phyloP scores from a whole-genome alignment of 129 eudicot genomes.

The Apium graveolens region DNA sequence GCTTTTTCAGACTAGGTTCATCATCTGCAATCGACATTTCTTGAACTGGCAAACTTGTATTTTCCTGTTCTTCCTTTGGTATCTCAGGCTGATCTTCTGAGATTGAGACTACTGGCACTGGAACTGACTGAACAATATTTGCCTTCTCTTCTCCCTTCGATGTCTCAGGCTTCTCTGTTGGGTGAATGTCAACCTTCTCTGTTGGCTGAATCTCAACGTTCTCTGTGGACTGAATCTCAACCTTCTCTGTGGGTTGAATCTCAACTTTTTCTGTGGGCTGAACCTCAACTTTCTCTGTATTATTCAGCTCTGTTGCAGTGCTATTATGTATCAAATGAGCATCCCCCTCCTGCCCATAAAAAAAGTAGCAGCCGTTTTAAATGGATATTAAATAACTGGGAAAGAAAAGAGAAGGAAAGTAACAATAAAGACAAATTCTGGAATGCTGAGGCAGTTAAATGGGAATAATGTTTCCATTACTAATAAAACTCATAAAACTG shows the following conservation, averaged over 20 bases:
- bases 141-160: not conserved
- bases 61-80: not conserved
- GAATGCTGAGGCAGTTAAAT: not conserved
- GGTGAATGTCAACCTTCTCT: constrained; percentile 24
- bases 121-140: not conserved
- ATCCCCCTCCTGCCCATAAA: constrained; percentile 38
- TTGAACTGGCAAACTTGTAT: not conserved
- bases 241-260: constrained; percentile 11
- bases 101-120: not conserved
- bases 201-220: constrained; percentile 10
- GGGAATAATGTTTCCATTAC: not conserved
- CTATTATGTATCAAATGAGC: constrained; percentile 29
- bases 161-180: not conserved
- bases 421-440: not conserved
- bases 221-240: constrained; percentile 1
- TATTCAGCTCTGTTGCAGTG: constrained; percentile 37
- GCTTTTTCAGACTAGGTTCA: not conserved
- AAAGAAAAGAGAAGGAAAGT: not conserved
- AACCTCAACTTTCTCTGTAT: constrained; percentile 28
- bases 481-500: not conserved
- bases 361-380: not conserved
- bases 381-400: not conserved
- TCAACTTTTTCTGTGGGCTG: not conserved
- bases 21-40: not conserved
- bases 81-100: not conserved